Base-by-base conservation (phyloP, 805 yeast species). In the Teunomyces atbi region DNA sequence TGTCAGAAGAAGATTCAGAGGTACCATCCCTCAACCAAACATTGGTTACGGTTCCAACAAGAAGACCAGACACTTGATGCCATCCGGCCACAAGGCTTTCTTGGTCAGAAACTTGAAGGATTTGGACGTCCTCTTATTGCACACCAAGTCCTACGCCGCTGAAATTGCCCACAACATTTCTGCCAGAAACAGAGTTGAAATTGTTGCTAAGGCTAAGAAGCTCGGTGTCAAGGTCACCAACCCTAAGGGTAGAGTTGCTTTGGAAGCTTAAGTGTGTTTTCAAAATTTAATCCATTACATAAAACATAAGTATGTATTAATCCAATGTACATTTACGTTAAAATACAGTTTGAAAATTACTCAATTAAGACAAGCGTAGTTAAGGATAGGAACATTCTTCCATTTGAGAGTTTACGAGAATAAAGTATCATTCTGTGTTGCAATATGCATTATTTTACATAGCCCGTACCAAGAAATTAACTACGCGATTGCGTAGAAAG, bases 1-100 rank as follows among this genome's bases (percentile, higher is more conserved):
- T 81, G 97, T 95, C 76, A 94, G 99, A 84, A 92, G 99, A 84
- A 86, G 94, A 84, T 94, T 94, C 96, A 89, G 97, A 86, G 99
- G 99, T 73, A 86, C 92, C 79, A 89, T 94, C 74, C 82, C 91
- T 68, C 96, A 92, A 84, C 99, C 99, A 83, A 91, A 87, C 83
- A 91, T 94, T 69, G 99, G 99, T 84, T 94, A 89, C 84, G 97
- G 99, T 80, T 90, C 98, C 66, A 90, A 94, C 96, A 94, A 89
- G 83, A 90, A 86, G 84, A 94, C 99, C 74, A 89, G 86, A 78
- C 89, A 84, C 85, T 72, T 94, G 81, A 77, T 81, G 71, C 96
- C 97, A 75, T 88, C 96, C 58, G 99, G 99, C 74, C 96, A 89
- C 95, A 95, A 90, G 84, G 84, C 88, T 67, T 87, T 87, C 84